A percentile compares a stretch with the other conserved stretches of the same genome.
These are phyloP conservation scores for Pseudogymnoascus destructans DNA, from an alignment of 2,329 filamentous ascomycete species.

Conservation along the genomic window DNA sequence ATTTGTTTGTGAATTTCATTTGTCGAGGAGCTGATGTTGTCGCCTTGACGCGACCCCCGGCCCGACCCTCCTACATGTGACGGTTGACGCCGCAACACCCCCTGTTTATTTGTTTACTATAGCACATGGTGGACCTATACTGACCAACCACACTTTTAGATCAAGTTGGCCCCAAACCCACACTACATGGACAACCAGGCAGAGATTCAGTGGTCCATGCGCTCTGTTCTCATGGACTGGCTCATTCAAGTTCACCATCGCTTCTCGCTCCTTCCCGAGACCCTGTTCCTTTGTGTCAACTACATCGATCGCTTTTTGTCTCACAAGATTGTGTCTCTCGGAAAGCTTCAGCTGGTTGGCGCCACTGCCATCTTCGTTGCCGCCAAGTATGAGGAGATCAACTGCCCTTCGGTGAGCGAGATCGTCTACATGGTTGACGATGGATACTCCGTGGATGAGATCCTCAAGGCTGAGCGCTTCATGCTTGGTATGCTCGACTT, in stretches of 20 bases:
- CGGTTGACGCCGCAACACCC: slow-evolving; percentile 15
- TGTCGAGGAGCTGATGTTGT: slow-evolving; percentile 11
- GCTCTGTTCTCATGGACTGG: slow-evolving; percentile 95
- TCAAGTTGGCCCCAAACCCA: slow-evolving; percentile 69
- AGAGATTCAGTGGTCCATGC: slow-evolving; percentile 99
- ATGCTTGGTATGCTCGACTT: slow-evolving; percentile 96
- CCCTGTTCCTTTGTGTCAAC: slow-evolving; percentile 87
- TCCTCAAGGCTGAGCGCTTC: slow-evolving; percentile 92
- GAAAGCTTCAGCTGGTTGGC: slow-evolving; percentile 89
- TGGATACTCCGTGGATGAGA: slow-evolving; percentile 79
- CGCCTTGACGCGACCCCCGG: slow-evolving; percentile 9
- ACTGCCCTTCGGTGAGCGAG: slow-evolving; percentile 86
- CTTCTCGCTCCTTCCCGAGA: slow-evolving; percentile 85
- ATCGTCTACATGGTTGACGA: slow-evolving; percentile 98
- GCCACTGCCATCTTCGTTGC: slow-evolving; percentile 93
- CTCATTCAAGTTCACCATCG: slow-evolving; percentile 89
- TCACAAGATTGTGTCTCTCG: slow-evolving; percentile 84
- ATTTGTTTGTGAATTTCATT: slow-evolving; percentile 6
- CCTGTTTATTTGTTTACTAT: slow-evolving; percentile 14
- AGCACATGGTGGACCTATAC: slow-evolving; percentile 16
- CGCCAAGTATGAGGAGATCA: slow-evolving; percentile 98
- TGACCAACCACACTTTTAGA: slow-evolving; percentile 34
- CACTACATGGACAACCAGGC: slow-evolving; percentile 95
- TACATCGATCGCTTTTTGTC: slow-evolving; percentile 96
- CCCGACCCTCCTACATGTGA: slow-evolving; percentile 12